Evolutionary conservation across 2,329 filamentous ascomycete genomes (phyloP).

Genomic region (Xylariaceae sp.): DNA sequence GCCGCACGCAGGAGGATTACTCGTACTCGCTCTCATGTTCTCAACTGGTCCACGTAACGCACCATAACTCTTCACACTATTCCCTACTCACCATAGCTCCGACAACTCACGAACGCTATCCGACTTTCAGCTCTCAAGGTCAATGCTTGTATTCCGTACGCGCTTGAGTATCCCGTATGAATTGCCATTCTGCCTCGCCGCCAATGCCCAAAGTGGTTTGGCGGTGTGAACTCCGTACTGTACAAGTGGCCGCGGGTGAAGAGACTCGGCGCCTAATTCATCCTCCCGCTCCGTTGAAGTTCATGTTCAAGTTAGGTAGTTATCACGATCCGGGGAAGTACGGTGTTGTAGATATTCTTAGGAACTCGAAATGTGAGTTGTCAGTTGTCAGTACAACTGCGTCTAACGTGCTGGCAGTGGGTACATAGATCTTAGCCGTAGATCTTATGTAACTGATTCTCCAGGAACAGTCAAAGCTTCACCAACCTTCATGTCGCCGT

Average conservation of each 20-base stretch:
- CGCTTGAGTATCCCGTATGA: too few relatives aligned
- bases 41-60: not conserved
- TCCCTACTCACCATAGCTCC: too few relatives aligned
- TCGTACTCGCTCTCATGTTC: not conserved
- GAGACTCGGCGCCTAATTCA: too few relatives aligned
- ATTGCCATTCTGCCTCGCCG: too few relatives aligned
- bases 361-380: not conserved
- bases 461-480: not conserved
- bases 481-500: not conserved
- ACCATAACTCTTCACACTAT: not conserved
- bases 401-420: not conserved
- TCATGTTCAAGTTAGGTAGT: too few relatives aligned
- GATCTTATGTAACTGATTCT: not conserved
- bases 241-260: too few relatives aligned
- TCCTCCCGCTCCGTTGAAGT: too few relatives aligned
- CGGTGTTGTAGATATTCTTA: too few relatives aligned
- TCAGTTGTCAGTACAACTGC: not conserved
- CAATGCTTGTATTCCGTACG: too few relatives aligned
- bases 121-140: not conserved
- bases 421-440: not conserved
- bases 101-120: not conserved
- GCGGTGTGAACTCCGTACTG: too few relatives aligned
- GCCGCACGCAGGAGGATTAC: not conserved
- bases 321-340: too few relatives aligned
- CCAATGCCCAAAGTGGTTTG: too few relatives aligned